Conservation (phyloP, 148 eudicot genomes). For the Cornus suecica region DNA sequence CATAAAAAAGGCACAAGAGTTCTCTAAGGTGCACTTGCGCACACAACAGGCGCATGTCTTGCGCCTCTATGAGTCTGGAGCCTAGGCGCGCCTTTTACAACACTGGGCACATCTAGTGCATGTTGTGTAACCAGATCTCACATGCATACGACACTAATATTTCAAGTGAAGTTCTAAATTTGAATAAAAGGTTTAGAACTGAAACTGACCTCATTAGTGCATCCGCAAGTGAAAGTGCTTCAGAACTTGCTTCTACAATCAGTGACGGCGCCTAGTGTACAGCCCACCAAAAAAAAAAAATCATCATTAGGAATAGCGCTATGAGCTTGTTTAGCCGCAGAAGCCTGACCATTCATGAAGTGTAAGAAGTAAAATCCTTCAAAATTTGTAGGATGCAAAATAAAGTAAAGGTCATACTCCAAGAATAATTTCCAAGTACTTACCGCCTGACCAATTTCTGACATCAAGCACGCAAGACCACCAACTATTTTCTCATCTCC, state of each 20-base stretch:
- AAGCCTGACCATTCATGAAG: not conserved
- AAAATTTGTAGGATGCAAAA: not conserved
- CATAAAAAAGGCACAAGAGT: no score
- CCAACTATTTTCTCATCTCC: slow-evolving; percentile 78
- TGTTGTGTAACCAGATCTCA: not conserved
- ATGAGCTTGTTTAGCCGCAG: slow-evolving; percentile 9
- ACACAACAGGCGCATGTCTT: no score
- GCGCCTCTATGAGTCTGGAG: no score
- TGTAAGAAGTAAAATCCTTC: not conserved
- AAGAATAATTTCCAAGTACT: slow-evolving; percentile 28
- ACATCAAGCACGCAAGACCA: slow-evolving; percentile 91
- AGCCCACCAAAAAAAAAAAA: not conserved
- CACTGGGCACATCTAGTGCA: not conserved
- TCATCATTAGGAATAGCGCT: not conserved
- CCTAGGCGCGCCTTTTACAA: no score
- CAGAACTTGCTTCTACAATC: slow-evolving; percentile 74
- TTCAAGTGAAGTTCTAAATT: not conserved
- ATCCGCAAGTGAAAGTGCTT: slow-evolving; percentile 76
- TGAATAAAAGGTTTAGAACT: slow-evolving; percentile 3
- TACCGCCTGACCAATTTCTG: slow-evolving; percentile 99
- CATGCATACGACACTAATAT: not conserved
- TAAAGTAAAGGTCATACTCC: not conserved
- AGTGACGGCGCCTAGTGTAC: slow-evolving; percentile 71
- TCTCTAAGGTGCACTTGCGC: no score
- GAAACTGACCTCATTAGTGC: slow-evolving; percentile 68